Percentiles rank a stretch among this genome's conserved stretches.
Evolutionary conservation across 768 basidiomycete species (phyloP).

Genomic region (Saitozyma podzolica): DNA sequence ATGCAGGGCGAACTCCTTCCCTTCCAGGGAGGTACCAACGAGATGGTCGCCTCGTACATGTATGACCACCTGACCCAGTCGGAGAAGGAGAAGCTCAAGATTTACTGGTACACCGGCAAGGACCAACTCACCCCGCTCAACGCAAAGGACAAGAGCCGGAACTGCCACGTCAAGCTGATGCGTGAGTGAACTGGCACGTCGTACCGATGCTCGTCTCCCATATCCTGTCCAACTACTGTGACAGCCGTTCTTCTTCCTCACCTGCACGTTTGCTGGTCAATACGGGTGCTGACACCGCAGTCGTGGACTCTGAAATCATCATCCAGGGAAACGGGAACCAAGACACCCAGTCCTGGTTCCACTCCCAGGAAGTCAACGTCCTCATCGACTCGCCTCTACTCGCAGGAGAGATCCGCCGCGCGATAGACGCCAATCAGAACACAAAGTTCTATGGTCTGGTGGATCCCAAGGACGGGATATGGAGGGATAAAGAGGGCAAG

Average conservation of each 20-base stretch:
- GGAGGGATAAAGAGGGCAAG: constrained; percentile 58
- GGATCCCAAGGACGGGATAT: constrained; percentile 58
- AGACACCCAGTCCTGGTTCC: constrained; percentile 68
- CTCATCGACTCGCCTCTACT: constrained; percentile 60
- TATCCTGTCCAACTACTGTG: neutral
- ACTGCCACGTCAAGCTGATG: constrained; percentile 59
- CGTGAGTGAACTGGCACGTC: constrained; percentile 11
- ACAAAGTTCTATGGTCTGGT: constrained; percentile 58
- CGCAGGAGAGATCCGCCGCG: constrained; percentile 59
- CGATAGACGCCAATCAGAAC: constrained; percentile 50
- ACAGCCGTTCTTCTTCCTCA: neutral
- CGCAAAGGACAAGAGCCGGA: constrained; percentile 64
- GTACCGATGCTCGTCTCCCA: neutral
- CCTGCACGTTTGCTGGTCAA: neutral
- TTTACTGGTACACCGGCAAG: constrained; percentile 60
- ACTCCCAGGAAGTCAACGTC: constrained; percentile 67
- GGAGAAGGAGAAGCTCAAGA: constrained; percentile 55
- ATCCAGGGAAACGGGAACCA: constrained; percentile 71
- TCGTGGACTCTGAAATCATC: constrained; percentile 63
- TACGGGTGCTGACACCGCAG: constrained; percentile 57
- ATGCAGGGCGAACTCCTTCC: constrained; percentile 61
- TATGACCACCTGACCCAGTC: constrained; percentile 57
- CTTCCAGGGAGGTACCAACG: constrained; percentile 68
- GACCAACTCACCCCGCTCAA: constrained; percentile 65
- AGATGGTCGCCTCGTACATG: constrained; percentile 63